Percentiles rank a stretch among this genome's conserved stretches.
Evolutionary conservation across 768 basidiomycete genomes (phyloP).

Genomic region (Floccularia luteovirens): DNA sequence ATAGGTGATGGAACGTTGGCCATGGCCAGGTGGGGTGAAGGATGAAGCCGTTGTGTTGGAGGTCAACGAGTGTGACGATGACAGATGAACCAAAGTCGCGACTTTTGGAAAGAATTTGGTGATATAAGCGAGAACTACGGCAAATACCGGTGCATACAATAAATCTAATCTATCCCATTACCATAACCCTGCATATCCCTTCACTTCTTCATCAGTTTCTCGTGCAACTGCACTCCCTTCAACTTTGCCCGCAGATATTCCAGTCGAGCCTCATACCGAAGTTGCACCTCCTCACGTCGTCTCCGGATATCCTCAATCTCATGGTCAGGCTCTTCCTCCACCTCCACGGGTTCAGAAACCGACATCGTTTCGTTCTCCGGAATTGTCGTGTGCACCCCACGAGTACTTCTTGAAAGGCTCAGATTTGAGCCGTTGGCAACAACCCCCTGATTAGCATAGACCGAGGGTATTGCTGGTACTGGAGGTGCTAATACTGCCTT

Average conservation of each 20-base stretch:
- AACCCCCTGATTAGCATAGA: constrained; percentile 19
- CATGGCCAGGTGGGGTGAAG: constrained; percentile 12
- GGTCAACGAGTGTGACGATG: constrained; percentile 16
- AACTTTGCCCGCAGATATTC: constrained; percentile 78
- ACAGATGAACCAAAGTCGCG: constrained; percentile 11
- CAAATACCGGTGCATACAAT: constrained; percentile 12
- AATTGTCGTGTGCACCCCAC: constrained; percentile 42
- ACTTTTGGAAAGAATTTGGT: constrained; percentile 7
- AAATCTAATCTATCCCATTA: constrained; percentile 13
- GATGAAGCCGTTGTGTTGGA: background rate
- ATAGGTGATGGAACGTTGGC: constrained; percentile 19
- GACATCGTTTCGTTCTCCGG: constrained; percentile 35
- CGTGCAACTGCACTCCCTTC: constrained; percentile 78
- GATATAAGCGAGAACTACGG: constrained; percentile 13
- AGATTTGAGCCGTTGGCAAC: constrained; percentile 29
- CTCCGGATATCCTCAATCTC: constrained; percentile 67
- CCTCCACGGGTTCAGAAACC: constrained; percentile 13
- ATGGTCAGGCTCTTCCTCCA: constrained; percentile 31
- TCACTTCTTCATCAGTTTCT: constrained; percentile 66
- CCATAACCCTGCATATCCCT: constrained; percentile 5
- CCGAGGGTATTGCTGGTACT: constrained; percentile 23
- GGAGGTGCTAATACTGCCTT: constrained; percentile 21
- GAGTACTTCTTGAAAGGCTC: constrained; percentile 43
- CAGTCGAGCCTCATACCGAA: constrained; percentile 66
- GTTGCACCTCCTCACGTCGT: constrained; percentile 62